These are phyloP conservation scores for Fistulina hepatica DNA, from an alignment of 1,284 basidiomycete genomes.

Conservation along the genomic window DNA sequence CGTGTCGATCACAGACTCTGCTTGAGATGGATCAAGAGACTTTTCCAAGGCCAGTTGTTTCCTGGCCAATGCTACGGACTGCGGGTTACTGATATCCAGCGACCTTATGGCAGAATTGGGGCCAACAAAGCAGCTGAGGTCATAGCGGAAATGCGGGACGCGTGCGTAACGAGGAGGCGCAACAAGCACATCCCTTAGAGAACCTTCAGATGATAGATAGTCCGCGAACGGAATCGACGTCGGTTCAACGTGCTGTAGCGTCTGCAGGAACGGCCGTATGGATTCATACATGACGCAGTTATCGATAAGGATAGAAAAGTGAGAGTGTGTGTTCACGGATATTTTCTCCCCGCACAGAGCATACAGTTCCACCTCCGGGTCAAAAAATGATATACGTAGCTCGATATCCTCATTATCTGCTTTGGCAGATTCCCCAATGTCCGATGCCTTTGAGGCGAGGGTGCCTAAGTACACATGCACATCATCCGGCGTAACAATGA, in stretches of 20 bases:
- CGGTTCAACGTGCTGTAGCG: conserved; percentile 35
- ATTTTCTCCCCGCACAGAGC: conserved; percentile 19
- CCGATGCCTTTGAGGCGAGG: conserved; percentile 29
- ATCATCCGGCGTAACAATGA: conserved; percentile 27
- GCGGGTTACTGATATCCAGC: conserved; percentile 24
- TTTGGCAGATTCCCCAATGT: conserved; percentile 31
- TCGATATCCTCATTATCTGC: conserved; percentile 20
- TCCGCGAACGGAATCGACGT: conserved; percentile 40
- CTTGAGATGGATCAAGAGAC: conserved; percentile 54
- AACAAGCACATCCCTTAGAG: conserved; percentile 25
- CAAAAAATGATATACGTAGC: conserved; percentile 42
- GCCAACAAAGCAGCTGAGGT: conserved; percentile 34
- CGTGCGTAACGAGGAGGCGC: conserved; percentile 38
- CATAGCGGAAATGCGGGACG: conserved; percentile 36
- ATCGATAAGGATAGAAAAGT: conserved; percentile 36
- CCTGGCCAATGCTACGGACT: conserved; percentile 31
- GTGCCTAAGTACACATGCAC: conserved; percentile 37
- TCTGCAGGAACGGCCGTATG: conserved; percentile 50
- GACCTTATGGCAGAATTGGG: conserved; percentile 20
- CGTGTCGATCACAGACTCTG: conserved; percentile 51
- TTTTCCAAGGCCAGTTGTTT: conserved; percentile 32
- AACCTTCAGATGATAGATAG: conserved; percentile 33
- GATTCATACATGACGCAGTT: conserved; percentile 49
- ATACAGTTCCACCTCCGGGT: conserved; percentile 34
- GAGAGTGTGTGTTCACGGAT: conserved; percentile 8